phyloP scores from a whole-genome alignment of 768 basidiomycete species.

The Postia placenta region DNA sequence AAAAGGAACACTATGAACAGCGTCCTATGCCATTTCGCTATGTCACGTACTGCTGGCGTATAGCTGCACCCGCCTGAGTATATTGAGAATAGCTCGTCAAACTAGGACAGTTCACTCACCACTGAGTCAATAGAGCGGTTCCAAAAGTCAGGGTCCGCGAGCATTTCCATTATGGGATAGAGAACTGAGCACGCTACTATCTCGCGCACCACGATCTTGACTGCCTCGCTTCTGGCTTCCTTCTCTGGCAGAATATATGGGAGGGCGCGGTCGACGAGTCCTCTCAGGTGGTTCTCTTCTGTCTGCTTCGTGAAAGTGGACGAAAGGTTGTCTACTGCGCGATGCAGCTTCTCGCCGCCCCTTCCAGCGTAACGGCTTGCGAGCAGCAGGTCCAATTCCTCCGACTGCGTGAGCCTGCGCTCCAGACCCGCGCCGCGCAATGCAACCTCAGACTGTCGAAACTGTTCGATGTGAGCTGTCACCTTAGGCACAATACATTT shows the following conservation, averaged over 20 bases:
- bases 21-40: conserved; percentile 37
- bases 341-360: conserved; percentile 64
- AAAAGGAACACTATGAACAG: conserved; percentile 3
- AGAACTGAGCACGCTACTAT: conserved; percentile 77
- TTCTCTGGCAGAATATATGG: conserved; percentile 69
- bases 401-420: conserved; percentile 79
- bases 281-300: conserved; percentile 79
- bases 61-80: conserved; percentile 55
- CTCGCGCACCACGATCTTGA: conserved; percentile 74
- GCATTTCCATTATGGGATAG: conserved; percentile 86
- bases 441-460: conserved; percentile 83
- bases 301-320: conserved; percentile 86
- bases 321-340: conserved; percentile 83
- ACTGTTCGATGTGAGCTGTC: conserved; percentile 85
- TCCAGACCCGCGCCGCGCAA: conserved; percentile 79
- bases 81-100: conserved; percentile 3
- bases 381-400: conserved; percentile 81
- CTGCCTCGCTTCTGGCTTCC: conserved; percentile 63
- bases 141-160: conserved; percentile 97
- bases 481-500: conserved; percentile 84
- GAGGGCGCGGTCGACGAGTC: conserved; percentile 64
- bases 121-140: conserved; percentile 89
- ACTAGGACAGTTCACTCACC: conserved; percentile 39
- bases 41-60: conserved; percentile 61
- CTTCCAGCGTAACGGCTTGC: conserved; percentile 75